Evolutionary conservation across 179 eudicot species (phyloP).

Genomic region (Beta corolliflora): DNA sequence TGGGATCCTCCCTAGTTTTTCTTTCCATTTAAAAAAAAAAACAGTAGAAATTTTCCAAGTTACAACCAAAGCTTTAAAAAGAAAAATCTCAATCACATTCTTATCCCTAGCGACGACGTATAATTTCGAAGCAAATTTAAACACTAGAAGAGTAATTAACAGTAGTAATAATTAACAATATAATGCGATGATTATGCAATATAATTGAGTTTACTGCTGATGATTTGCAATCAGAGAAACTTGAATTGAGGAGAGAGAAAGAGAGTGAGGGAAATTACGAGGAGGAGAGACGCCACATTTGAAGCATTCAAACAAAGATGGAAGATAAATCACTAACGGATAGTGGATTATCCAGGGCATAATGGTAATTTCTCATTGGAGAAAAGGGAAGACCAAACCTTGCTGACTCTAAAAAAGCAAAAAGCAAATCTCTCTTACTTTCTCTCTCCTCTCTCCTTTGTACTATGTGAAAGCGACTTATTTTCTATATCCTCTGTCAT

Average conservation of each 20-base stretch:
- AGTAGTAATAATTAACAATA: background rate
- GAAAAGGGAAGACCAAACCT: too few species aligned
- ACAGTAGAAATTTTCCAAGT: background rate
- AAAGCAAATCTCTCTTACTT: too few species aligned
- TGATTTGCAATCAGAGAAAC: background rate
- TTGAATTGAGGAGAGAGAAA: background rate
- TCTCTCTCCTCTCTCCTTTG: too few species aligned
- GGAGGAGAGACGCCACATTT: constrained; percentile 96
- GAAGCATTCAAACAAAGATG: constrained; percentile 58
- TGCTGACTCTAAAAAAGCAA: too few species aligned
- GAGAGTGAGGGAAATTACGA: constrained; percentile 41
- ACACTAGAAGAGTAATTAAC: background rate
- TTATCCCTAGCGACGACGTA: background rate
- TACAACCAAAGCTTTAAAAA: background rate
- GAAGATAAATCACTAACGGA: too few species aligned
- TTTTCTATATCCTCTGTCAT: too few species aligned
- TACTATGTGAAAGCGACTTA: too few species aligned
- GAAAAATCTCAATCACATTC: background rate
- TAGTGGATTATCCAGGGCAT: too few species aligned
- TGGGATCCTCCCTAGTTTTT: too few species aligned
- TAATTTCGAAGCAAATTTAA: background rate
- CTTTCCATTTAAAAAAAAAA: too few species aligned
- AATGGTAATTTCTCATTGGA: too few species aligned
- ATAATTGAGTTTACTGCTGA: background rate
- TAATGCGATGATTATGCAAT: background rate